Evolutionary conservation across 2,329 filamentous ascomycete genomes (phyloP).

Genomic region (Fusarium avenaceum): DNA sequence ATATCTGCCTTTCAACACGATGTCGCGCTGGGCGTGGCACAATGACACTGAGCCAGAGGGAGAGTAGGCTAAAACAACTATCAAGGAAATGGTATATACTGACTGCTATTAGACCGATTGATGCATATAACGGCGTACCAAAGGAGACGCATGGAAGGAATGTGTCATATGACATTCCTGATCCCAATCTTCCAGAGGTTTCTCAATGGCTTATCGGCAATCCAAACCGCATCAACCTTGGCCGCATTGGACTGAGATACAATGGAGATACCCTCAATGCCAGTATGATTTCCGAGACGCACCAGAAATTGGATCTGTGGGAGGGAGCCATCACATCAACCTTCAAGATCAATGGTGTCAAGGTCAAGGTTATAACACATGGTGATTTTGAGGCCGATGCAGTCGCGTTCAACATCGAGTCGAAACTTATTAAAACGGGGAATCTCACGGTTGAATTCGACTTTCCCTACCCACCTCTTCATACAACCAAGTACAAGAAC

Average conservation of each 20-base stretch:
- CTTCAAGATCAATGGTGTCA: slow-evolving; percentile 51
- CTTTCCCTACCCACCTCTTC: slow-evolving; percentile 59
- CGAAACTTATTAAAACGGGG: slow-evolving; percentile 51
- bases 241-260: slow-evolving; percentile 58
- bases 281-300: slow-evolving; percentile 46
- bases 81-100: neutral
- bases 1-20: slow-evolving; percentile 61
- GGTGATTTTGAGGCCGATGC: slow-evolving; percentile 57
- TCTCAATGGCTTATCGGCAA: slow-evolving; percentile 68
- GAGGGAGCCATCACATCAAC: slow-evolving; percentile 53
- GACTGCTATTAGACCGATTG: neutral
- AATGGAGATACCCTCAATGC: slow-evolving; percentile 50
- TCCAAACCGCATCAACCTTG: slow-evolving; percentile 60
- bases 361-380: slow-evolving; percentile 54
- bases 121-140: slow-evolving; percentile 53
- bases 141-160: slow-evolving; percentile 55
- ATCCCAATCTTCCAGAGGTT: slow-evolving; percentile 53
- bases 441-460: slow-evolving; percentile 57
- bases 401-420: slow-evolving; percentile 55
- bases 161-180: slow-evolving; percentile 56
- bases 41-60: slow-evolving; percentile 62
- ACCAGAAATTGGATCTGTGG: slow-evolving; percentile 48
- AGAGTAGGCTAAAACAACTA: neutral
- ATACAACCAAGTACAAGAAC: slow-evolving; percentile 59
- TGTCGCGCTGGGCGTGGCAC: slow-evolving; percentile 65